phyloP scores from a whole-genome alignment of 768 basidiomycete species.

The Gymnopilus dilepis region DNA sequence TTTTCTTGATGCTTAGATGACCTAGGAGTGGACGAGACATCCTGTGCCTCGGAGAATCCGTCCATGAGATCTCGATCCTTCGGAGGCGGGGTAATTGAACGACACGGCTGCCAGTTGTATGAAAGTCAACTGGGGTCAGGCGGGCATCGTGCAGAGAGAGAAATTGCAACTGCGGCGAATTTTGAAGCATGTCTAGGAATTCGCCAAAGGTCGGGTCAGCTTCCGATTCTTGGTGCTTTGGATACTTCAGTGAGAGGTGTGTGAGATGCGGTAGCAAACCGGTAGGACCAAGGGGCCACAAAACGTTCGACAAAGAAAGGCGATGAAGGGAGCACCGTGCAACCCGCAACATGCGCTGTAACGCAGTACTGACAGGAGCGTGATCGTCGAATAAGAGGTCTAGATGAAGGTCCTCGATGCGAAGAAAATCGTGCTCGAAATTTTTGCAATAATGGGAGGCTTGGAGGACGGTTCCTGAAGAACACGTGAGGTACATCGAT shows the following conservation, averaged over 20 bases:
- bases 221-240: neutral
- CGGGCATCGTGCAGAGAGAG: neutral
- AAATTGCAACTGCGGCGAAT: neutral
- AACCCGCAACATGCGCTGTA: neutral
- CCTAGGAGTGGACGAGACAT: neutral
- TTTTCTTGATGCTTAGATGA: neutral
- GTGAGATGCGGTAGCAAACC: neutral
- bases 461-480: neutral
- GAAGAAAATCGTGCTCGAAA: neutral
- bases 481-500: neutral
- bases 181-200: neutral
- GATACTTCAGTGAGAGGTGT: neutral
- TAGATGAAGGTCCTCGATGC: neutral
- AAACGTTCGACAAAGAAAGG: neutral
- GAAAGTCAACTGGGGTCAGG: too few relatives aligned
- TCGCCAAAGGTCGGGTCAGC: neutral
- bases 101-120: neutral
- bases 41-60: neutral
- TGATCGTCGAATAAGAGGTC: neutral
- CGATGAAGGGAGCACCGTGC: neutral
- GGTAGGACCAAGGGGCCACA: neutral
- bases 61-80: neutral
- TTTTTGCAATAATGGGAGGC: neutral
- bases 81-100: neutral
- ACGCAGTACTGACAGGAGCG: neutral